phyloP scores from a whole-genome alignment of 2,329 filamentous ascomycete species.

The Trichoderma pleuroti region DNA sequence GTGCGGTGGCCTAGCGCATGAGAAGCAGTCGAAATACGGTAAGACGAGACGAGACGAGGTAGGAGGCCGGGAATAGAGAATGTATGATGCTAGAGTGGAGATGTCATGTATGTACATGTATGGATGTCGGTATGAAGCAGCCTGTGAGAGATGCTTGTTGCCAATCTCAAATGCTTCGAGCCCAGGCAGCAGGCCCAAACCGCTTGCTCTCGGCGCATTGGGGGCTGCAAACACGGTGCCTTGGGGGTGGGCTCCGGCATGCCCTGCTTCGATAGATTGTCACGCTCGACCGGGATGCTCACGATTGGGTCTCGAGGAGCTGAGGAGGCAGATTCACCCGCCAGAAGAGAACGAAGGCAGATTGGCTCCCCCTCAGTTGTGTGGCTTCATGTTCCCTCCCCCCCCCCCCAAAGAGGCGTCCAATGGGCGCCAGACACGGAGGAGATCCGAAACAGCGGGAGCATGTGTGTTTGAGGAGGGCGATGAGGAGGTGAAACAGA shows the following conservation, averaged over 20 bases:
- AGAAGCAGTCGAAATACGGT: background rate
- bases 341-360: background rate
- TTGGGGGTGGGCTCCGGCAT: background rate
- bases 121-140: background rate
- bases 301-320: background rate
- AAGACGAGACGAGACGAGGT: background rate
- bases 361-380: background rate
- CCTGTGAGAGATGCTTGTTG: background rate
- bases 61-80: background rate
- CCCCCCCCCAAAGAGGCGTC: background rate
- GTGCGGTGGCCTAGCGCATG: background rate
- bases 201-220: background rate
- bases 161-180: background rate
- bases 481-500: background rate
- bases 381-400: background rate
- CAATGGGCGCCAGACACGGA: background rate
- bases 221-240: background rate
- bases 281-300: background rate
- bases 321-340: background rate
- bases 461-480: background rate
- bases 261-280: background rate
- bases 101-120: background rate
- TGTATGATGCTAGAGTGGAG: background rate
- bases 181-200: background rate
- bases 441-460: background rate